Conservation (phyloP, 2,329 filamentous ascomycete genomes). For the Apiospora koreana region DNA sequence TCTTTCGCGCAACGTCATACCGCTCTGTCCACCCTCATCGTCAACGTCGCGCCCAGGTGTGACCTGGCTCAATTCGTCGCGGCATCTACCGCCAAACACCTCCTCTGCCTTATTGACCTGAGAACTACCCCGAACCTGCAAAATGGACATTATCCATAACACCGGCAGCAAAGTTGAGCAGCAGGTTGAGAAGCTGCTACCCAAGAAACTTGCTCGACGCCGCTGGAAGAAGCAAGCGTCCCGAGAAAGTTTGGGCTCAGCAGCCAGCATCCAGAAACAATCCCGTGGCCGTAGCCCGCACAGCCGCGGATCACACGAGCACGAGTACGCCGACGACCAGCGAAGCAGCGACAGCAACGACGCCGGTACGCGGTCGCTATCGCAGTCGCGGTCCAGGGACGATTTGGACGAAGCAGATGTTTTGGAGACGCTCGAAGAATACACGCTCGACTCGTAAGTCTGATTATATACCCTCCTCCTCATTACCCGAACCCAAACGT, state of each 20-base stretch:
- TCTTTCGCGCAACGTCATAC: background rate
- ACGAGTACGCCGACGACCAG: constrained; percentile 22
- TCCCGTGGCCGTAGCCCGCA: constrained; percentile 29
- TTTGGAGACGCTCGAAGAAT: constrained; percentile 24
- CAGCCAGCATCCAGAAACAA: constrained; percentile 31
- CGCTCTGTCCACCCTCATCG: background rate
- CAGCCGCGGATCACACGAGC: constrained; percentile 21
- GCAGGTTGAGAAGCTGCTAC: constrained; percentile 53
- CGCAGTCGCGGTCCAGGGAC: constrained; percentile 2
- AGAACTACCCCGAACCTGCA: background rate
- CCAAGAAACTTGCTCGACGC: constrained; percentile 51
- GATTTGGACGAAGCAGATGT: background rate
- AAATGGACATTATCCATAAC: constrained; percentile 21
- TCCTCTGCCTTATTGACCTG: background rate
- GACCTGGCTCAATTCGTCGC: background rate
- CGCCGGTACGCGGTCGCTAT: background rate
- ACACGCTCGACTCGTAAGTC: constrained; percentile 35
- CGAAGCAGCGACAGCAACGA: constrained; percentile 14
- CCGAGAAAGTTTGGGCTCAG: constrained; percentile 36
- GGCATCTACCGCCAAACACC: background rate
- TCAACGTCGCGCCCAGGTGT: background rate
- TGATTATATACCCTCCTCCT: constrained; percentile 15
- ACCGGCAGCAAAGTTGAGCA: constrained; percentile 45
- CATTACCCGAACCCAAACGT: constrained; percentile 5
- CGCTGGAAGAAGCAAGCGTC: constrained; percentile 48